Base-by-base conservation (phyloP, 306 rosid species). In the Vigna nakashimae region DNA sequence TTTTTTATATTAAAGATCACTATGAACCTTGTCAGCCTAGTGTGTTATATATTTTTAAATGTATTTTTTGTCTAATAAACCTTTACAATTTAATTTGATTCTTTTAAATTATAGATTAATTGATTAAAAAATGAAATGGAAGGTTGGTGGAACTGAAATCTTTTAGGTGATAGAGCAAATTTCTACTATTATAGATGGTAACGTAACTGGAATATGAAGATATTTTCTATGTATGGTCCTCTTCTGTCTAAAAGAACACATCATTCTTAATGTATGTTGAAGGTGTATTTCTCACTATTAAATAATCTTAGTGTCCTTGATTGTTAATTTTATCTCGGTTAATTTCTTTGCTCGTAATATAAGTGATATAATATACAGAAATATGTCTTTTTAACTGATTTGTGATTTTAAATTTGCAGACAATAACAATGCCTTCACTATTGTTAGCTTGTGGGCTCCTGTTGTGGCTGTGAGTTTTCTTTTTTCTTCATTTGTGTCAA, bases 361-460 rank as follows among this genome's bases (percentile, higher is more conserved):
- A 18, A 55, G 28, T 28, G 77, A 17, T 20, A 42, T 42, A 66
- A 4, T 11, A 20, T 64, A 28, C 14, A 45, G 60, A 78, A 34
- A 49, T 62, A 49, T 58, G 20, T 48, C 60, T 71, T 48, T 67
- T 65, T 26, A 26, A 53, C 66, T 83, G 65, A 92, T 69, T 3
- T 68, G 22, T 80, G 51, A 42, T 43, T 81, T 32, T 58, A 62
- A 67, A 84, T 83, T 82, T 83, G 86, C 97, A 95, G 98, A 85
- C 1, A 95, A 95, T 86, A 73, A 92, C 65, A 92, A 95, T 78
- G 80, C 57, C 65, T 86, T 90, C 69, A 95, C 99, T 14, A 7
- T 95, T 40, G 89, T 76, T 71, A 87, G 94, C 89, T 81, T 95
- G 60, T 95, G 99, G 99, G 89, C 96, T 83, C 99, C 99, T 82